These are phyloP conservation scores for Clonostachys chloroleuca DNA, from an alignment of 2,329 filamentous ascomycete genomes.

Conservation along the genomic window DNA sequence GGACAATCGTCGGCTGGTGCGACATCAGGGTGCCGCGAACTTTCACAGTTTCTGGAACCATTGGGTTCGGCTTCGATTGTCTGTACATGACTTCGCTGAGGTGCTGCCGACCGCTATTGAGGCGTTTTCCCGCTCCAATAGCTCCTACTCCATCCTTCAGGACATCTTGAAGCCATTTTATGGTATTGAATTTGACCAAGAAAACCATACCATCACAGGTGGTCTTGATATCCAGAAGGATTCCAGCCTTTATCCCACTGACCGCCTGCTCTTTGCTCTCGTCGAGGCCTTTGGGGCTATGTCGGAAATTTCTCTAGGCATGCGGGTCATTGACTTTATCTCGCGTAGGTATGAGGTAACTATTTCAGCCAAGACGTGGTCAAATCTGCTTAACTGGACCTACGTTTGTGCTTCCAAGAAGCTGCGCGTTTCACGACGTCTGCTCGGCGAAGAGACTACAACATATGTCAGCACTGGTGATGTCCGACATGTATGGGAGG, in stretches of 20 bases:
- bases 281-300: slow-evolving; percentile 66
- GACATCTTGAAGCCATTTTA: slow-evolving; percentile 25
- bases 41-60: slow-evolving; percentile 16
- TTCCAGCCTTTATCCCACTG: slow-evolving; percentile 54
- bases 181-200: slow-evolving; percentile 14
- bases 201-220: slow-evolving; percentile 15
- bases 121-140: slow-evolving; percentile 31
- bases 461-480: not conserved
- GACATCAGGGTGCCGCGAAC: slow-evolving; percentile 7
- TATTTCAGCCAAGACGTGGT: slow-evolving; percentile 58
- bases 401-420: slow-evolving; percentile 46
- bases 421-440: not conserved
- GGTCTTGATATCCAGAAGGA: slow-evolving; percentile 33
- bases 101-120: not conserved
- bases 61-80: slow-evolving; percentile 13
- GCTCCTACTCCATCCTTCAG: slow-evolving; percentile 20
- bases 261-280: slow-evolving; percentile 57
- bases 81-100: slow-evolving; percentile 1
- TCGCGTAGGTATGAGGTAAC: slow-evolving; percentile 53
- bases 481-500: slow-evolving; percentile 15
- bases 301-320: slow-evolving; percentile 53
- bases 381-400: slow-evolving; percentile 62
- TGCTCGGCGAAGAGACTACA: not conserved
- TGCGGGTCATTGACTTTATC: slow-evolving; percentile 58
- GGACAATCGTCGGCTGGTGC: slow-evolving; percentile 17